phyloP scores from a whole-genome alignment of 805 yeast species.

The Candida wancherniae region DNA sequence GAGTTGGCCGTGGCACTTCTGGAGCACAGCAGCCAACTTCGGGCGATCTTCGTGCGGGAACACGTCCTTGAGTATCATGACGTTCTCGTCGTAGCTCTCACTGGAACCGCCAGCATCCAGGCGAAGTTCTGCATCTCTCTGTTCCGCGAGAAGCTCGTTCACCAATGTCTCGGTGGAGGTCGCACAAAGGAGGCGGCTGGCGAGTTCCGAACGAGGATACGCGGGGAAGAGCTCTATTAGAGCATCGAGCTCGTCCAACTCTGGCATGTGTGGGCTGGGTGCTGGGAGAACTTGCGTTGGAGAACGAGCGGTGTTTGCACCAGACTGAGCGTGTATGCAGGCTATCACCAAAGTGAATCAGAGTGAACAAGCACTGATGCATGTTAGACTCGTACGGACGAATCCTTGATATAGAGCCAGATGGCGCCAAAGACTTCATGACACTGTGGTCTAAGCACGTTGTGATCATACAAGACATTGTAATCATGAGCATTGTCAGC shows the following conservation, averaged over 20 bases:
- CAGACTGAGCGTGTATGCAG: too few species aligned
- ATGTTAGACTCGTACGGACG: too few species aligned
- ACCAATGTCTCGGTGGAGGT: conserved; percentile 21
- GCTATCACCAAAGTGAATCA: too few species aligned
- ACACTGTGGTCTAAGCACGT: too few species aligned
- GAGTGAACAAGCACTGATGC: too few species aligned
- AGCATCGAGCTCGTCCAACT: conserved; percentile 15
- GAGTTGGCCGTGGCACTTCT: conserved; percentile 26
- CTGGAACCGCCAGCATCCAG: background rate
- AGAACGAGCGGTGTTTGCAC: too few species aligned
- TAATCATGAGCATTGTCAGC: too few species aligned
- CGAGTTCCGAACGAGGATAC: conserved; percentile 22
- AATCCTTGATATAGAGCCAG: too few species aligned
- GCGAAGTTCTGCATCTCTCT: too few species aligned
- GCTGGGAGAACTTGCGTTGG: too few species aligned
- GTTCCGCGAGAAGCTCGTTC: conserved; percentile 21
- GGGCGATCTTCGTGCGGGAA: conserved; percentile 40
- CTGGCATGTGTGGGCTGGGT: conserved; percentile 3
- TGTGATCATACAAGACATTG: too few species aligned
- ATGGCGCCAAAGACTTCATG: too few species aligned
- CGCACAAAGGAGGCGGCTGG: conserved; percentile 21
- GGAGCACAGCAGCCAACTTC: conserved; percentile 25
- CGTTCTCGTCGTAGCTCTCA: conserved; percentile 11
- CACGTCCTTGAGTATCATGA: conserved; percentile 32
- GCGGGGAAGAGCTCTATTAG: conserved; percentile 27